Conservation (phyloP, 768 basidiomycete species). For the Psilocybe sp. region DNA sequence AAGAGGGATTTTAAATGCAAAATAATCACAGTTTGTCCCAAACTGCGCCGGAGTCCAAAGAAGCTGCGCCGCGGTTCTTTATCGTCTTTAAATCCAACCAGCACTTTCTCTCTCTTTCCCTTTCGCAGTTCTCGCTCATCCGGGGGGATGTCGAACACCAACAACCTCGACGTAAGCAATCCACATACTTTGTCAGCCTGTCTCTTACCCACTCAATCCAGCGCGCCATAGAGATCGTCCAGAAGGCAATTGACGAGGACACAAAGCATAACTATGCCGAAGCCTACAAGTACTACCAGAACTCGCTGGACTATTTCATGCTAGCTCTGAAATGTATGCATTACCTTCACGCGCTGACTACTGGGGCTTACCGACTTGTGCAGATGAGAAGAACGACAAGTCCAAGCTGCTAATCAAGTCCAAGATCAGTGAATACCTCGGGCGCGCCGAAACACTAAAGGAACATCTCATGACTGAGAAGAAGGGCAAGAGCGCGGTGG, state of each 20-base stretch:
- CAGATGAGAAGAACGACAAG: conserved; percentile 80
- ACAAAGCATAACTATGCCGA: conserved; percentile 89
- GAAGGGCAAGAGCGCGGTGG: conserved; percentile 43
- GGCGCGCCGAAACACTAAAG: conserved; percentile 89
- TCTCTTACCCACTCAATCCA: conserved; percentile 14
- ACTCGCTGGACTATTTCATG: conserved; percentile 97
- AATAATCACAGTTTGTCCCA: too few species aligned
- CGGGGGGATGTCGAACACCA: conserved; percentile 37
- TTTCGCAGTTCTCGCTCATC: not conserved
- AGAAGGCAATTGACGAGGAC: conserved; percentile 91
- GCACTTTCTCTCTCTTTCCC: too few species aligned
- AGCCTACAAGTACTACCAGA: conserved; percentile 93
- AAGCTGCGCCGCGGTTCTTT: too few species aligned
- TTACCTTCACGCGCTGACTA: not conserved
- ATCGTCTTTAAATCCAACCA: too few species aligned
- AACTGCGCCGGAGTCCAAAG: too few species aligned
- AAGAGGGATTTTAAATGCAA: too few species aligned
- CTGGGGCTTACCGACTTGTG: conserved; percentile 1
- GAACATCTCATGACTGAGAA: conserved; percentile 75
- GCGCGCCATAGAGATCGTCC: conserved; percentile 85
- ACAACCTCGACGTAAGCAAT: conserved; percentile 45
- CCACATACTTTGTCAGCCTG: not conserved
- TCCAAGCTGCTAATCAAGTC: conserved; percentile 80
- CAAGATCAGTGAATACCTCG: conserved; percentile 91
- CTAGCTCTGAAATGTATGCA: conserved; percentile 84